Evolutionary conservation across 148 eudicot species (phyloP), one percentile per base, ranked within the genome.

Genomic region (Vaccinium macrocarpon): DNA sequence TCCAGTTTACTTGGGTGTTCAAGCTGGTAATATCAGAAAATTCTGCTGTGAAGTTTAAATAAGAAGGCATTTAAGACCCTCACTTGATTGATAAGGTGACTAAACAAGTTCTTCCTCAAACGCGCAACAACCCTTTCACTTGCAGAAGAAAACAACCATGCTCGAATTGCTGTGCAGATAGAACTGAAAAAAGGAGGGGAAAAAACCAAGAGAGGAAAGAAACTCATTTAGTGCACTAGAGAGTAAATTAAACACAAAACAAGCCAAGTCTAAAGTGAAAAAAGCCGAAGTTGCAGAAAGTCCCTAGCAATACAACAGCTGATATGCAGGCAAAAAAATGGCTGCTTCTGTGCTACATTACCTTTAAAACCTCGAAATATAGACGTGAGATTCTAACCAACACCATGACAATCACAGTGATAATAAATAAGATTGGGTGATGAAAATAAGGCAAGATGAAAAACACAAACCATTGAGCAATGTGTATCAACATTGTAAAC

Each of bases 71-170:
- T 79, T 19, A 56, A 55, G 82, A 35, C 68, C 27, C 85, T 88
- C 85, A 95, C 98, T 87, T 94, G 98, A 68, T 90, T 84, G 82
- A 94, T 72, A 74, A 95, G 94, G 85, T 94, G 98, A 64, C 91
- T 88, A 88, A 94, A 93, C 73, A 95, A 81, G 59, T 88, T 87
- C 91, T 89, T 95, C 84, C 98, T 90, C 82, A 95, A 84, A 42
- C 97, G 88, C 78, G 97, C 98, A 89, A 95, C 98, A 72, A 95
- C 94, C 89, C 94, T 92, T 88, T 95, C 97, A 73, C 97, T 95
- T 8, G 98, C 91, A 61, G 95, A 91, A 82, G 87, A 88, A 85
- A 94, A 95, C 80, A 95, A 84, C 97, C 98, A 95, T 79, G 95
- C 92, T 66, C 95, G 88, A 73, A 95, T 49, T 51, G 93, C 94